phyloP scores from a whole-genome alignment of 208 protist species.

The Jaenimonas drosophilae region DNA sequence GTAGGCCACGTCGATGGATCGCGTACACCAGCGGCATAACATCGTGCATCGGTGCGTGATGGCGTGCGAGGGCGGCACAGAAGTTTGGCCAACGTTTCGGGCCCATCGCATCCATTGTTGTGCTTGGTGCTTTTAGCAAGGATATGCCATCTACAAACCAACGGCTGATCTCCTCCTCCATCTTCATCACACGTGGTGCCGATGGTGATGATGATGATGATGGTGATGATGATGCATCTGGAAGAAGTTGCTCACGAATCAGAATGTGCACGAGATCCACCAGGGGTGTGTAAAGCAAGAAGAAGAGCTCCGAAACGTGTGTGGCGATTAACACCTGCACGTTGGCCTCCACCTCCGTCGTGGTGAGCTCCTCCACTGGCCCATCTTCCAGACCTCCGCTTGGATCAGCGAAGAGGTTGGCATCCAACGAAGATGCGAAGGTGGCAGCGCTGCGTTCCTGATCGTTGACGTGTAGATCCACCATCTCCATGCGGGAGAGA shows the following conservation, averaged over 20 bases:
- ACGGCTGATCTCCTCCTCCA: neutral
- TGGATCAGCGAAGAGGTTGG: constrained; percentile 81
- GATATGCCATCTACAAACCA: constrained; percentile 60
- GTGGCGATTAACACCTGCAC: constrained; percentile 39
- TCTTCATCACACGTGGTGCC: neutral
- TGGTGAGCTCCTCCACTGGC: constrained; percentile 60
- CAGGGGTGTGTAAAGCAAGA: constrained; percentile 69
- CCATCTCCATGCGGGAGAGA: constrained; percentile 3
- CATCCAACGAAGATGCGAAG: constrained; percentile 35
- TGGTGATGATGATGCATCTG: constrained; percentile 6
- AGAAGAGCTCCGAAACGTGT: constrained; percentile 40
- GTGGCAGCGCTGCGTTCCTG: no score
- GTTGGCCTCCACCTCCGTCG: constrained; percentile 53
- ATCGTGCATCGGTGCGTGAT: constrained; percentile 37
- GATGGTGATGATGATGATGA: neutral
- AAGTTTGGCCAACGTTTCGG: constrained; percentile 15
- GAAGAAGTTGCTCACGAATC: constrained; percentile 30
- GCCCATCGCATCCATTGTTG: constrained; percentile 53
- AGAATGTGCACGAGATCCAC: constrained; percentile 52
- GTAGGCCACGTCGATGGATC: constrained; percentile 35
- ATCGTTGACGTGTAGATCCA: no score
- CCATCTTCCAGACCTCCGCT: constrained; percentile 61
- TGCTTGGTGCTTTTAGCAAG: constrained; percentile 33
- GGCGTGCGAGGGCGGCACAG: constrained; percentile 21
- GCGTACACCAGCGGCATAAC: constrained; percentile 54